Conservation (phyloP, 73 alveolate species). For the Paramecium sonneborni region DNA sequence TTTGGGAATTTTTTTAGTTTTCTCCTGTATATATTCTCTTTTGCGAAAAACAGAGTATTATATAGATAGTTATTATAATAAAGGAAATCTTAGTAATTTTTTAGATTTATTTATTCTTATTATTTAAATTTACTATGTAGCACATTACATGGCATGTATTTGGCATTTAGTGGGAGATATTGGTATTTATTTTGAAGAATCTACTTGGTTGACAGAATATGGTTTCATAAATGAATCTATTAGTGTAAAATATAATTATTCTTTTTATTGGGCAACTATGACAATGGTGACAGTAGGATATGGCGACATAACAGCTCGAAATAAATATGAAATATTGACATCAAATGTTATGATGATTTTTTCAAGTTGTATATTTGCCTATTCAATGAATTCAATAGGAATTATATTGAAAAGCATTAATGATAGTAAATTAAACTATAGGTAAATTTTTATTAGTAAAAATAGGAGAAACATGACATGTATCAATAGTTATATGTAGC, state of each 20-base stretch:
- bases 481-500: conserved; percentile 33
- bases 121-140: neutral
- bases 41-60: neutral
- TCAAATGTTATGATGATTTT: neutral
- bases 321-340: neutral
- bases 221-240: neutral
- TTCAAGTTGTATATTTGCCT: conserved; percentile 29
- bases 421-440: neutral
- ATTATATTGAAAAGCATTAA: conserved; percentile 8
- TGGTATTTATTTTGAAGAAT: neutral
- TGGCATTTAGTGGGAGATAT: conserved; percentile 43
- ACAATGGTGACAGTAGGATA: conserved; percentile 47
- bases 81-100: neutral
- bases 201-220: neutral
- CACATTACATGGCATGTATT: conserved; percentile 49
- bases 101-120: neutral
- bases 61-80: neutral
- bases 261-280: conserved; percentile 54
- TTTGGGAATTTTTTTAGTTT: neutral
- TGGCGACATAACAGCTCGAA: conserved; percentile 28
- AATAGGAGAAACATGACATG: neutral
- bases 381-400: conserved; percentile 41
- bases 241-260: neutral
- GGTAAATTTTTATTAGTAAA: neutral
- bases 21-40: neutral